Percentiles rank a stretch among this genome's conserved stretches.
Evolutionary conservation across 768 basidiomycete genomes (phyloP).

Genomic region (Multifurca ochricompacta): DNA sequence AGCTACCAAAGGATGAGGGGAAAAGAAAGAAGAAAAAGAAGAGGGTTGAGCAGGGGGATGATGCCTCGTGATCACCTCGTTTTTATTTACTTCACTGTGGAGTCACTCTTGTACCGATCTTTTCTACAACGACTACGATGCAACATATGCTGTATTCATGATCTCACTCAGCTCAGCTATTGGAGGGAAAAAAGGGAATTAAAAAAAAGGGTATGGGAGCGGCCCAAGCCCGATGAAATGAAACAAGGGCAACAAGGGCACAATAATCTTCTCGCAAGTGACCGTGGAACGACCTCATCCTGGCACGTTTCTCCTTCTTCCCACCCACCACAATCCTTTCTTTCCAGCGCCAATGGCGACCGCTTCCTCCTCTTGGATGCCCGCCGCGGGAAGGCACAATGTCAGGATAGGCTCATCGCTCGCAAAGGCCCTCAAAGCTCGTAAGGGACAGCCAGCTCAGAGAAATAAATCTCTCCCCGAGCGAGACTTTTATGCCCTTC

Average conservation of each 20-base stretch:
- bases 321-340: conserved; percentile 23
- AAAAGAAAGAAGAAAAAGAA: conserved; percentile 37
- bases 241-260: conserved; percentile 6
- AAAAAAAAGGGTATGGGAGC: too few species aligned
- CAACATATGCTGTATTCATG: too few species aligned
- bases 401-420: conserved; percentile 60
- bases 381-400: conserved; percentile 39
- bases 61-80: neutral
- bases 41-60: conserved; percentile 25
- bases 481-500: conserved; percentile 68
- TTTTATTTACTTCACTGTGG: neutral
- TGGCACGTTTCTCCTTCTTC: neutral
- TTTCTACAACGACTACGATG: neutral
- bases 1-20: conserved; percentile 24
- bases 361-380: conserved; percentile 17
- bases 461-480: conserved; percentile 46
- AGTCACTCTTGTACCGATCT: neutral
- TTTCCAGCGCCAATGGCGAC: conserved; percentile 7
- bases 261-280: conserved; percentile 3
- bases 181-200: too few species aligned
- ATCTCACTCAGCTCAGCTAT: neutral
- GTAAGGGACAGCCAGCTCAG: conserved; percentile 43
- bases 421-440: conserved; percentile 56
- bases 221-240: neutral
- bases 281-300: neutral